These are phyloP conservation scores for Dactylellina parvicollis DNA, from an alignment of 2,329 filamentous ascomycete genomes.

Conservation along the genomic window DNA sequence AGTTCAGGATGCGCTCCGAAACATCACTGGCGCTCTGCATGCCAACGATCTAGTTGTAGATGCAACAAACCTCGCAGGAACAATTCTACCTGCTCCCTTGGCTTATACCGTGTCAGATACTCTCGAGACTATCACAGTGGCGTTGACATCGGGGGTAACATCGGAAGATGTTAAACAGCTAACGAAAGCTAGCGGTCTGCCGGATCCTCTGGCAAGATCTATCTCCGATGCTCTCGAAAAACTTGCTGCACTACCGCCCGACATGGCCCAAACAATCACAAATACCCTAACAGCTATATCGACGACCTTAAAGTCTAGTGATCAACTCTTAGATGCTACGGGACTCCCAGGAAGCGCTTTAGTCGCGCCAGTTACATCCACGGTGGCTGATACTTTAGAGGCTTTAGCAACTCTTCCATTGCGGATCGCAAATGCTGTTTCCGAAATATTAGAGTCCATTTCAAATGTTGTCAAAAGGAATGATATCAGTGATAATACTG, in stretches of 20 bases:
- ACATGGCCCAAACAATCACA: conserved; percentile 5
- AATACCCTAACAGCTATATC: conserved; percentile 17
- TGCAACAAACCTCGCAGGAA: conserved; percentile 21
- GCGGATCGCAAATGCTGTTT: conserved; percentile 2
- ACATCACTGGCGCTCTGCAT: conserved; percentile 22
- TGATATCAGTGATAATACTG: not conserved
- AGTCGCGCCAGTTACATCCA: conserved; percentile 28
- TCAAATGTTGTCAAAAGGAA: conserved; percentile 3
- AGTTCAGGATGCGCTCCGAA: conserved; percentile 25
- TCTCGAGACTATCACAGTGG: conserved; percentile 29
- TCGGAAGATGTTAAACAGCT: conserved; percentile 7
- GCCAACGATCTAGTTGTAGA: conserved; percentile 42
- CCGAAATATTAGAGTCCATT: conserved; percentile 24
- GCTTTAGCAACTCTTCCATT: conserved; percentile 10
- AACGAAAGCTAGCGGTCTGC: conserved; percentile 21
- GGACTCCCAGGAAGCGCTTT: conserved; percentile 27
- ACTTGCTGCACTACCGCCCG: conserved; percentile 10
- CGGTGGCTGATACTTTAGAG: conserved; percentile 37
- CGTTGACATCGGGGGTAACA: conserved; percentile 2
- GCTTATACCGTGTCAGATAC: conserved; percentile 34
- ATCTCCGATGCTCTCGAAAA: conserved; percentile 30
- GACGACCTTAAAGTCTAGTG: conserved; percentile 33
- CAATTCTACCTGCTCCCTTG: conserved; percentile 23
- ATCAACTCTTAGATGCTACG: conserved; percentile 29
- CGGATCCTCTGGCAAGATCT: conserved; percentile 4